These are phyloP conservation scores for Phylloboletellus chloephorus DNA, from an alignment of 1,284 basidiomycete species.

Conservation along the genomic window DNA sequence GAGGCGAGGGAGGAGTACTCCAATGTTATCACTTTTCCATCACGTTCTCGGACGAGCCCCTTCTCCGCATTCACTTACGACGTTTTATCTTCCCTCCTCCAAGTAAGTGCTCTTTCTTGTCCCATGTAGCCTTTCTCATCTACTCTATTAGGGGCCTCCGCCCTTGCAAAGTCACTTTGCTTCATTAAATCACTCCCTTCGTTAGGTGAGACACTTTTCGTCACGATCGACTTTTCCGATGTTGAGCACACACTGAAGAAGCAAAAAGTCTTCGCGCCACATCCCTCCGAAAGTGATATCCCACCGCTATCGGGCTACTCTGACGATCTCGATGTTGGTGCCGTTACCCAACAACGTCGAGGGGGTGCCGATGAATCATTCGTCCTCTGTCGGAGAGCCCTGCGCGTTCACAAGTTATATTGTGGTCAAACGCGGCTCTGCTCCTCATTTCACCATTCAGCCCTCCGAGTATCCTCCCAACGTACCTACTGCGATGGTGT, in stretches of 20 bases:
- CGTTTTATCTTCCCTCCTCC: neutral
- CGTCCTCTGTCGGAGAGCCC: too few relatives aligned
- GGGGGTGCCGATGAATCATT: too few relatives aligned
- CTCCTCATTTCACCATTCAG: neutral
- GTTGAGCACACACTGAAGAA: neutral
- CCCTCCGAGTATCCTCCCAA: neutral
- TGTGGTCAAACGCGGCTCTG: neutral
- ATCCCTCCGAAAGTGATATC: neutral
- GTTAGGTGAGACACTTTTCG: neutral
- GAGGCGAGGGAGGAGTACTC: slow-evolving; percentile 52
- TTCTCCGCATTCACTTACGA: neutral
- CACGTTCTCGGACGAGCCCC: neutral
- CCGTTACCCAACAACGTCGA: neutral
- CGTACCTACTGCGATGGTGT: neutral
- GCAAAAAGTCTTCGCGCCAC: neutral
- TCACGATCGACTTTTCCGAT: neutral
- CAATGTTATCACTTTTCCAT: neutral
- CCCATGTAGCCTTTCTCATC: neutral
- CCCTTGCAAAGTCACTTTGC: neutral
- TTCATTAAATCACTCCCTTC: neutral
- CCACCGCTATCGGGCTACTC: neutral
- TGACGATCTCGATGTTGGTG: neutral
- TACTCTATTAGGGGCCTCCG: neutral
- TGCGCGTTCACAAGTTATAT: too few relatives aligned
- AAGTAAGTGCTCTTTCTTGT: neutral